These are phyloP conservation scores for Cystobasidium sp. DNA, from an alignment of 1,284 basidiomycete genomes.

Conservation along the genomic window DNA sequence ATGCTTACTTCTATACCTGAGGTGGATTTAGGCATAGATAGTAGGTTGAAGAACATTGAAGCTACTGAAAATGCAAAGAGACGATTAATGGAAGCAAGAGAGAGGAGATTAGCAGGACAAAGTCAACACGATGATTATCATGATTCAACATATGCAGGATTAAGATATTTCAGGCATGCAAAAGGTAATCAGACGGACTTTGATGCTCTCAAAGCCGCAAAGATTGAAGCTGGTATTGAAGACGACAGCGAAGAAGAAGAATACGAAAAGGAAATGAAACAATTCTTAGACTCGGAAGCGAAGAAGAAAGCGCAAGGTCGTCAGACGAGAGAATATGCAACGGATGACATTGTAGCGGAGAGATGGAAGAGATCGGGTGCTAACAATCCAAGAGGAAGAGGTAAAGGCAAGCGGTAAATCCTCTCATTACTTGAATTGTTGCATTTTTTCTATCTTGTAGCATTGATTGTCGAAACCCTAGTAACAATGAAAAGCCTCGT, in stretches of 20 bases:
- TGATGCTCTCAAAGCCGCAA: conserved; percentile 38
- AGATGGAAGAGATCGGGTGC: conserved; percentile 25
- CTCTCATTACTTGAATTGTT: neutral
- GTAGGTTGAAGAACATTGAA: conserved; percentile 90
- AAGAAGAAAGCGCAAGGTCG: conserved; percentile 25
- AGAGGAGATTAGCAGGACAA: conserved; percentile 62
- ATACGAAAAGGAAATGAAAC: conserved; percentile 35
- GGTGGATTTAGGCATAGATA: conserved; percentile 94
- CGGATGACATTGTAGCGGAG: conserved; percentile 34
- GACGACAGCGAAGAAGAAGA: conserved; percentile 37
- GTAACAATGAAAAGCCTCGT: neutral
- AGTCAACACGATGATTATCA: conserved; percentile 63
- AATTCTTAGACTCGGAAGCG: conserved; percentile 28
- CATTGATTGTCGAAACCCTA: neutral
- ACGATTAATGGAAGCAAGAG: conserved; percentile 70
- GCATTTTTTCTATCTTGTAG: neutral
- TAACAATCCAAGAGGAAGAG: conserved; percentile 17
- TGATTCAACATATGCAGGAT: conserved; percentile 76
- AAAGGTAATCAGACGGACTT: conserved; percentile 37
- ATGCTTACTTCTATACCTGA: conserved; percentile 96
- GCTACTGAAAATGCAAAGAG: conserved; percentile 95
- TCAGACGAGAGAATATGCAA: conserved; percentile 23
- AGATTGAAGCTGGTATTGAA: conserved; percentile 40
- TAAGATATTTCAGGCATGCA: conserved; percentile 67
- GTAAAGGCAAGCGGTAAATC: conserved; percentile 15